phyloP scores from a whole-genome alignment of 108 stramenopile genomes.

The Nitzschia sp. region DNA sequence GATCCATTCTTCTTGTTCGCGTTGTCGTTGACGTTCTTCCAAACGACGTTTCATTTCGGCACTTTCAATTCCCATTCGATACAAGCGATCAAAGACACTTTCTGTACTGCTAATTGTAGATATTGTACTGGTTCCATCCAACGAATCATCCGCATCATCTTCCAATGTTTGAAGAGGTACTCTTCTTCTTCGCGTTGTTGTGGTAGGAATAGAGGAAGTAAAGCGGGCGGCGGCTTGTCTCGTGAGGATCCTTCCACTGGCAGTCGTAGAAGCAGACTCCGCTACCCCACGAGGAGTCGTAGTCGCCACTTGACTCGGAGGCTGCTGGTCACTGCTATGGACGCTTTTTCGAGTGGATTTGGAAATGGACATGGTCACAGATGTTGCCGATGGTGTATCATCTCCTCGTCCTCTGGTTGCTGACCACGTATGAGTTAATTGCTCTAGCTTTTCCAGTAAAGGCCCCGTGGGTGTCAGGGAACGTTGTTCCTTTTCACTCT shows the following conservation, averaged over 20 bases:
- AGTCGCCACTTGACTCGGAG: neutral
- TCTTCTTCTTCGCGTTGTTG: neutral
- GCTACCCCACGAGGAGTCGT: too few relatives aligned
- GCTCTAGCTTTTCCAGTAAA: neutral
- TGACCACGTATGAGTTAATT: neutral
- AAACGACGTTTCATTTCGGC: neutral
- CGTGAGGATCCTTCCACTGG: neutral
- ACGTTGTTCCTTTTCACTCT: neutral
- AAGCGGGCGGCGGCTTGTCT: too few relatives aligned
- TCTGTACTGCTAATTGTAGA: conserved; percentile 30
- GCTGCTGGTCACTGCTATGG: too few relatives aligned
- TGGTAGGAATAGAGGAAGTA: too few relatives aligned
- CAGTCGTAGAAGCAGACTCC: neutral
- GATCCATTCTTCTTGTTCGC: neutral
- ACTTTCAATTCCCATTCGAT: conserved; percentile 18
- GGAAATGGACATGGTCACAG: neutral
- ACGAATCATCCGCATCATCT: neutral
- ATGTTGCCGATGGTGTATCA: too few relatives aligned
- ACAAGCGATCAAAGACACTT: conserved; percentile 38
- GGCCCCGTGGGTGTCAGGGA: neutral
- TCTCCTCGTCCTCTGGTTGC: neutral
- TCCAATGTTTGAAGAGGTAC: neutral
- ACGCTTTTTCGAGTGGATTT: neutral
- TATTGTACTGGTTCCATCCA: conserved; percentile 20
- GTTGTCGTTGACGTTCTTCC: neutral